A percentile compares a stretch with the other conserved stretches of the same genome.
These are phyloP conservation scores for Rugosomyces carneus DNA, from an alignment of 1,284 basidiomycete genomes.

Conservation along the genomic window DNA sequence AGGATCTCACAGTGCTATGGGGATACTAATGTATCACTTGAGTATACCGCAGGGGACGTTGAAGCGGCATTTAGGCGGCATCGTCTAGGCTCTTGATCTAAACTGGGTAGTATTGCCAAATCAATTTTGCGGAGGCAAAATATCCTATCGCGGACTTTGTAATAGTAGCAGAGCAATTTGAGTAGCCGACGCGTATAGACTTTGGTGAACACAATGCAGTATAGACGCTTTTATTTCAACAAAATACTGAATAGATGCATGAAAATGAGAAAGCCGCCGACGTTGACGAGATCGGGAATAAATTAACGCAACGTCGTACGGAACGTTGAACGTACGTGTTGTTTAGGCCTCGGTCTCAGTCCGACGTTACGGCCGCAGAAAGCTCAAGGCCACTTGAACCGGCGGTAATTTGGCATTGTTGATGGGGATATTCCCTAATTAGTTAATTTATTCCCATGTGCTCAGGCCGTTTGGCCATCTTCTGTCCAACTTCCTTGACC, in stretches of 20 bases:
- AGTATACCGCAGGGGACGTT: conserved; percentile 73
- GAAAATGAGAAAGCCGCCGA: too few relatives aligned
- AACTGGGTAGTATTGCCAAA: not conserved
- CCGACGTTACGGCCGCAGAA: not conserved
- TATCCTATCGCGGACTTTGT: not conserved
- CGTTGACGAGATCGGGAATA: not conserved
- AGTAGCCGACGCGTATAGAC: too few relatives aligned
- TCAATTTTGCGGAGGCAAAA: not conserved
- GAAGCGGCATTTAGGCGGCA: conserved; percentile 72
- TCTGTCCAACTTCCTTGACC: conserved; percentile 13
- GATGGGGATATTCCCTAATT: conserved; percentile 13
- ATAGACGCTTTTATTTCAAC: too few relatives aligned
- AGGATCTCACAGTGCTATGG: conserved; percentile 74
- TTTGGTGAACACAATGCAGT: too few relatives aligned
- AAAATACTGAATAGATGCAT: too few relatives aligned
- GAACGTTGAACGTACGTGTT: too few relatives aligned
- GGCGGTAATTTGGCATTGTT: conserved; percentile 7
- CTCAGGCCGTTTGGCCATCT: conserved; percentile 13
- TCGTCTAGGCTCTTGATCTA: conserved; percentile 37
- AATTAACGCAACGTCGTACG: not conserved
- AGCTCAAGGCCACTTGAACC: not conserved
- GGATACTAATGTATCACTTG: conserved; percentile 63
- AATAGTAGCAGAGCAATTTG: not conserved
- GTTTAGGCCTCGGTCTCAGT: not conserved
- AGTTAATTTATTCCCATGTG: conserved; percentile 13